These are phyloP conservation scores for Falciphora oryzae DNA, from an alignment of 2,329 filamentous ascomycete species.

Conservation along the genomic window DNA sequence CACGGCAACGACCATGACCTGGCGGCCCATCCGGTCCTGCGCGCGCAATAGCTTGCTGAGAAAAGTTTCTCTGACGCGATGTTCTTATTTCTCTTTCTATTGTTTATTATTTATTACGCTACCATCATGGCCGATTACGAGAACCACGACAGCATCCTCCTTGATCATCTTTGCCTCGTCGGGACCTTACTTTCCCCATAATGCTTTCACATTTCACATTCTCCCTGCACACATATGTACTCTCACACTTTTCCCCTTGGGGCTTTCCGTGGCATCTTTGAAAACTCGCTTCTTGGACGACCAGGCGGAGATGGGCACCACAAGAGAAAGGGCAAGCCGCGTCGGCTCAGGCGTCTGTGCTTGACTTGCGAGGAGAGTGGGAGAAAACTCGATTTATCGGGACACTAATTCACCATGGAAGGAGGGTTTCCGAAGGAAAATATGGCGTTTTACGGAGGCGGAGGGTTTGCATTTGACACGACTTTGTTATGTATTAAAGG, in stretches of 20 bases:
- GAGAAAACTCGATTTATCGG: neutral
- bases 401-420: neutral
- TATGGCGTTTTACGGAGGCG: conserved; percentile 1
- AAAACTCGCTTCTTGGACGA: neutral
- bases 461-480: conserved; percentile 5
- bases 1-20: neutral
- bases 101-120: neutral
- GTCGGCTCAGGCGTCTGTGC: neutral
- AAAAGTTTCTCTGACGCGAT: neutral
- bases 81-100: neutral
- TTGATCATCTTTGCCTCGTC: neutral
- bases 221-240: neutral
- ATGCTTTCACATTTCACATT: neutral
- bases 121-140: conserved; percentile 2
- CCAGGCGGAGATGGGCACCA: neutral
- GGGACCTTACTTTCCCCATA: neutral
- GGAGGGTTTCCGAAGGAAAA: neutral
- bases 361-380: neutral
- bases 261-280: neutral
- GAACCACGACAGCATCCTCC: conserved; percentile 2
- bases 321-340: neutral
- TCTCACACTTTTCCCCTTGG: neutral
- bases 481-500: neutral
- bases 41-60: neutral
- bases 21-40: neutral